A percentile compares a stretch with the other conserved stretches of the same genome.
phyloP scores from a whole-genome alignment of 164 flowering plant genomes.

The Kalanchoe fedtschenkoi region DNA sequence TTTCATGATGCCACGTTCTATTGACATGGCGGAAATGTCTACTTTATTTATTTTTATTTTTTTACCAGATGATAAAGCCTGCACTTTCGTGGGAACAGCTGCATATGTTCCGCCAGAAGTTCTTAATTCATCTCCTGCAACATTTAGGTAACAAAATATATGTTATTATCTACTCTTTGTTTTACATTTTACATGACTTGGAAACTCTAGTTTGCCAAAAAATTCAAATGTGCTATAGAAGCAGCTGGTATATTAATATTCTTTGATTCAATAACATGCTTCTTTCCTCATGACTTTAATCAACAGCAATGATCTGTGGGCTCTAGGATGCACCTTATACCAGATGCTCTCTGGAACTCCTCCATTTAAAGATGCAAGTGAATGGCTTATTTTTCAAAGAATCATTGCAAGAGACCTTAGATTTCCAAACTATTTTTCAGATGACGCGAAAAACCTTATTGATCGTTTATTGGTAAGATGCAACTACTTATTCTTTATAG shows the following conservation, averaged over 20 bases:
- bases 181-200: background rate
- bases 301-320: conserved; percentile 97
- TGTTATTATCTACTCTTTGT: background rate
- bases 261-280: background rate
- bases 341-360: conserved; percentile 99
- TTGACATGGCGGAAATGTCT: background rate
- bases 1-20: background rate
- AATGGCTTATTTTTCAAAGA: conserved; percentile 97
- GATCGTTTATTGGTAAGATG: conserved; percentile 70
- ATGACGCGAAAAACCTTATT: conserved; percentile 76
- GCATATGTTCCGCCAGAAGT: conserved; percentile 99
- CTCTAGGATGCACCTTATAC: conserved; percentile 97
- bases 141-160: conserved; percentile 58
- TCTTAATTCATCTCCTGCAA: conserved; percentile 93
- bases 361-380: conserved; percentile 98
- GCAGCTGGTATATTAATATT: background rate
- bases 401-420: conserved; percentile 85
- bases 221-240: background rate
- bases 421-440: conserved; percentile 79
- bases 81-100: conserved; percentile 98
- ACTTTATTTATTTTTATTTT: background rate
- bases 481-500: background rate
- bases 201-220: background rate
- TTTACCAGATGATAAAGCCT: conserved; percentile 83
- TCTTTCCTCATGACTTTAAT: conserved; percentile 2